A percentile compares a stretch with the other conserved stretches of the same genome.
These are phyloP conservation scores for Tylopilus plumbeoviolaceoides DNA, from an alignment of 768 basidiomycete genomes.

Conservation along the genomic window DNA sequence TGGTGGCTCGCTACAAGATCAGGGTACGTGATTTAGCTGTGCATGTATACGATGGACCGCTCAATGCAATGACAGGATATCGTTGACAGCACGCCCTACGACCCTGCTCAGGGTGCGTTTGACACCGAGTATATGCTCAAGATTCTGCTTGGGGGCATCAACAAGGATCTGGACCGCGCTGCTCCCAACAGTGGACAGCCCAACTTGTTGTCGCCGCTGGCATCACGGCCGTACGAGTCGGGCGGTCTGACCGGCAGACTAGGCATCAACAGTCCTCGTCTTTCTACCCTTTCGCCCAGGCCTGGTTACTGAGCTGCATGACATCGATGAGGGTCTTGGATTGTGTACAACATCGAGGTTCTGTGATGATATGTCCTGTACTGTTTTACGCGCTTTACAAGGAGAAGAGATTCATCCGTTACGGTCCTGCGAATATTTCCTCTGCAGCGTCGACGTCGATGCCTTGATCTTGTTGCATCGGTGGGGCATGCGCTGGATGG, in stretches of 20 bases:
- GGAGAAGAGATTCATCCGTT: too few species aligned
- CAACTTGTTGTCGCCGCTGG: conserved; percentile 8
- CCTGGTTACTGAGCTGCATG: conserved; percentile 8
- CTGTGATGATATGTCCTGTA: not conserved
- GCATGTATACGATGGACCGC: not conserved
- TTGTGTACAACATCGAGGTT: not conserved
- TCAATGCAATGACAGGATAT: conserved; percentile 34
- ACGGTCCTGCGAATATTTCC: not conserved
- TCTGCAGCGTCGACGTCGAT: not conserved
- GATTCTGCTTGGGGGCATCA: conserved; percentile 29
- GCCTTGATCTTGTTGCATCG: not conserved
- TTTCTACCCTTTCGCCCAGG: conserved; percentile 8
- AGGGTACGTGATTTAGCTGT: conserved; percentile 16
- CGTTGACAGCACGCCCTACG: conserved; percentile 43
- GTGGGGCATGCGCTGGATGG: not conserved
- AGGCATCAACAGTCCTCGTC: conserved; percentile 9
- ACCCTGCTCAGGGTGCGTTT: conserved; percentile 27
- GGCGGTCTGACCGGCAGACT: conserved; percentile 9
- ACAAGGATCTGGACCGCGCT: conserved; percentile 16
- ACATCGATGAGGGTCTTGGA: not conserved
- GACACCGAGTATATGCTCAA: conserved; percentile 35
- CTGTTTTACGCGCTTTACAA: too few species aligned
- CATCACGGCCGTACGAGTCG: conserved; percentile 6
- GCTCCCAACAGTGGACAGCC: conserved; percentile 3
- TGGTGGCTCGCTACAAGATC: conserved; percentile 30